These are phyloP conservation scores for Peronospora farinosa DNA, from an alignment of 352 stramenopile species.

Conservation along the genomic window DNA sequence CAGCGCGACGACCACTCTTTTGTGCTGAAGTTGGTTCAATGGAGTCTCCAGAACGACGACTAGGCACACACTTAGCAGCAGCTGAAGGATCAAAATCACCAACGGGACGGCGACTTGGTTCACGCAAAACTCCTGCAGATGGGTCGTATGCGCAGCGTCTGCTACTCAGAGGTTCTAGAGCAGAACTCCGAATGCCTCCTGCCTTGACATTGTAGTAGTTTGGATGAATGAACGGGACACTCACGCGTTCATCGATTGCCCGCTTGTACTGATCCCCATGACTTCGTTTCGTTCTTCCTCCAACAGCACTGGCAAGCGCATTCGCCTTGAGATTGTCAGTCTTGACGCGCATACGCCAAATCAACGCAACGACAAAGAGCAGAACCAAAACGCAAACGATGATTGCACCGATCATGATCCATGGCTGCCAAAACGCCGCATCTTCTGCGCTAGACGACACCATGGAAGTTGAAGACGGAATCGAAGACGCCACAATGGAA, in stretches of 20 bases:
- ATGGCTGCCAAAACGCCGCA: conserved; percentile 77
- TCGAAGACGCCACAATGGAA: conserved; percentile 72
- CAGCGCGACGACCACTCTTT: conserved; percentile 17
- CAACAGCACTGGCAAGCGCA: conserved; percentile 13
- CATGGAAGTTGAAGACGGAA: conserved; percentile 37
- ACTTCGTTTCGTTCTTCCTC: conserved; percentile 5
- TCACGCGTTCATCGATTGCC: conserved; percentile 9
- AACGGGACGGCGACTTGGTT: conserved; percentile 14
- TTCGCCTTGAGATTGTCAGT: conserved; percentile 21
- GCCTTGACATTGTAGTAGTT: conserved; percentile 31
- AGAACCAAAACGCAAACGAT: conserved; percentile 41
- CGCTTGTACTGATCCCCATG: conserved; percentile 17
- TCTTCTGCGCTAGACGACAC: conserved; percentile 1
- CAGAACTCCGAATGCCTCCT: conserved; percentile 9
- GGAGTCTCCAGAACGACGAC: conserved; percentile 8
- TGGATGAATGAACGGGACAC: conserved; percentile 20
- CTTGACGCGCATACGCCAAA: conserved; percentile 41
- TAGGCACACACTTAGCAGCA: conserved; percentile 8
- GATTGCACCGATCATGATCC: conserved; percentile 65
- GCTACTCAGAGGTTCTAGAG: conserved; percentile 2
- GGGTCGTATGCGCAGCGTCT: conserved; percentile 8
- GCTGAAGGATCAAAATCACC: conserved; percentile 14
- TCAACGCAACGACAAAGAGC: conserved; percentile 48
- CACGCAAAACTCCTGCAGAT: conserved; percentile 6
- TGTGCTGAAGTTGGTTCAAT: conserved; percentile 9